Base-by-base conservation (phyloP, 2,329 filamentous ascomycete species). In the Stemphylium beticola region DNA sequence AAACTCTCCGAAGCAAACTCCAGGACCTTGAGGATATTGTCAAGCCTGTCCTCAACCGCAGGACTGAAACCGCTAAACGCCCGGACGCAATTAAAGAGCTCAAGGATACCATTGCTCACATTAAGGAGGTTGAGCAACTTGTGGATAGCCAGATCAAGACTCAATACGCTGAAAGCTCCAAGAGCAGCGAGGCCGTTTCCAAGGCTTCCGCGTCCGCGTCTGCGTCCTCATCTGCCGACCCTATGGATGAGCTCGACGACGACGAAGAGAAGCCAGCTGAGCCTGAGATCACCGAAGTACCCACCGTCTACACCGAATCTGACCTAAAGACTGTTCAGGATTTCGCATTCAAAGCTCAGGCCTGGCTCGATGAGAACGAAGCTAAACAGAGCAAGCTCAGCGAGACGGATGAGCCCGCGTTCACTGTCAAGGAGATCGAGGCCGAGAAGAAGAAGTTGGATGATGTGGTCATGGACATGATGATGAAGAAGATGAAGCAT, bases 11-110 rank as follows among this genome's bases (percentile, higher is more conserved):
- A 74, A 82, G 85, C 50, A 91, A 88, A 72, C 84, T 96, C 44
- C 88, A 91, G 74, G 85, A 84, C 39, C 85, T 99, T 44, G 88
- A 91, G 71, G 85, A 87, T 48, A 84, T 97, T 41, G 90, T 93
- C 47, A 80, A 85, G 29, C 93, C 93, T 1, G 86, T 96, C 22
- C 83, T 92, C 64, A 86, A 84, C 69, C 86, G 95, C 55, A 87
- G 88, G 42, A 83, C 88, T 14, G 93, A 99, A 74, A 82, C 85
- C 2, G 77, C 80, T 11, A 84, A 86, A 71, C 87, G 93, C 24
- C 92, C 92, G 1, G 85, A 85, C 52, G 82, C 89, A 22, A 72
- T 97, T 44, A 79, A 86, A 47, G 74, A 79, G 5, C 79, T 98
- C 31, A 83, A 90, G 73, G 85, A 88, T 3, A 83, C 87, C n/a